Base-by-base conservation (phyloP, 768 basidiomycete genomes). In the Collybia sordida region DNA sequence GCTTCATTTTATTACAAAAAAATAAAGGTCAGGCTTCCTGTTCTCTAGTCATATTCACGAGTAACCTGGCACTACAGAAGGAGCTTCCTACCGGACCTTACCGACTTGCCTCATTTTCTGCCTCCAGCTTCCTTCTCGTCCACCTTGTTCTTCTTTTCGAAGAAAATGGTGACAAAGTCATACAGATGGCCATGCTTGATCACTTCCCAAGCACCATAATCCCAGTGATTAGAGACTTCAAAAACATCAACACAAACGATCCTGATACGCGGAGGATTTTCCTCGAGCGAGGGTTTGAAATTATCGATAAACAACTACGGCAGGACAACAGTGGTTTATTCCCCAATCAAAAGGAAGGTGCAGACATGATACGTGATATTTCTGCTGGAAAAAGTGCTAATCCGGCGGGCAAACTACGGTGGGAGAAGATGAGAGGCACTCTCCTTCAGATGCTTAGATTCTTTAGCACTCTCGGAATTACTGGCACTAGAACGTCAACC, bases 81-180 rank as follows among this genome's bases (percentile, higher is more conserved):
- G 39, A 54, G 35, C 55, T 41, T 28, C 48, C 53, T 24, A 2
- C 15, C 12, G 55, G 55, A 14, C 55, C 55, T 14, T 57, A 57
- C 31, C 53, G 55, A 34, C 38, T 57, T 25, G 52, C 49, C 8
- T 45, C 53, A 23, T 51, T 39, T 40, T 50, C 49, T n/a, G 42
- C 19, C 11, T 34, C 49, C 3, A 50, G 49, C 23, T 18, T 57
- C 17, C 42, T 54, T 14, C 25, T 28, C 23, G 42, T 55, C 17
- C 11, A 38, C 4, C 31, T 57, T 27, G 52, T 46, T n/a, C 38
- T 49, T 17, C 14, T 51, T 1, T 47, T 57, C 27, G 47, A 50
- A 25, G 34, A 23, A 21, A 51, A 54, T 28, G 55, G 53, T 18
- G 55, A 57, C 49, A 39, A 50, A 37, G 37, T 57, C 27, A 22